Evolutionary conservation across 2,329 filamentous ascomycete species (phyloP).

Genomic region (Nothopassalora personata): DNA sequence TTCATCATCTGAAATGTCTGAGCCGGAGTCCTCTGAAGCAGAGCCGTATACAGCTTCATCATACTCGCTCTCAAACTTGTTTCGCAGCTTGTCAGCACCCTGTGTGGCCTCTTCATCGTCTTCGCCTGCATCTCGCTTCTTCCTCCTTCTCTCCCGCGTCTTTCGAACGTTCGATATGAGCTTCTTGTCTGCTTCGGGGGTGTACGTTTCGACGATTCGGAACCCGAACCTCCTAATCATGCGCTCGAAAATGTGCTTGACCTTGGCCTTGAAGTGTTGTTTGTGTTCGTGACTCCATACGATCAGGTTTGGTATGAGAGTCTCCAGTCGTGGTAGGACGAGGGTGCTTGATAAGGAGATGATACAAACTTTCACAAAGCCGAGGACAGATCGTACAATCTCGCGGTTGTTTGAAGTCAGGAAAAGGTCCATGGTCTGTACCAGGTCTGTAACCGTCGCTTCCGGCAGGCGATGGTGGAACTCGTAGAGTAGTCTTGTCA

Average conservation of each 20-base stretch:
- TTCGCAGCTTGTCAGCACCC: conserved; percentile 39
- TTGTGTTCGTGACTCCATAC: conserved; percentile 98
- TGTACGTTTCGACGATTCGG: conserved; percentile 70
- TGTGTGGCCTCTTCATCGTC: conserved; percentile 49
- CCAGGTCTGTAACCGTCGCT: conserved; percentile 71
- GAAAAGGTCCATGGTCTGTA: conserved; percentile 94
- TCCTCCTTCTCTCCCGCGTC: conserved; percentile 83
- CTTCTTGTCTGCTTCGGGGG: conserved; percentile 82
- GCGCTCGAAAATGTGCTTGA: conserved; percentile 95
- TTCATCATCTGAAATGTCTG: conserved; percentile 60
- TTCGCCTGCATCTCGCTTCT: conserved; percentile 67
- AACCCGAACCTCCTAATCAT: conserved; percentile 89
- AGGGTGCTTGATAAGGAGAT: conserved; percentile 76
- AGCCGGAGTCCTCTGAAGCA: conserved; percentile 49
- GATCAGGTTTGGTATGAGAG: conserved; percentile 83
- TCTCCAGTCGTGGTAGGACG: conserved; percentile 69
- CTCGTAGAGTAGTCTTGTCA: conserved; percentile 89
- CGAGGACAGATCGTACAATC: conserved; percentile 88
- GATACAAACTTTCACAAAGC: conserved; percentile 93
- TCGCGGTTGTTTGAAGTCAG: conserved; percentile 94
- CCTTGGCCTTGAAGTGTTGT: conserved; percentile 91
- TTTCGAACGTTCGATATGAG: conserved; percentile 92
- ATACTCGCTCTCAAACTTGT: conserved; percentile 84
- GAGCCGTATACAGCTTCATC: conserved; percentile 88
- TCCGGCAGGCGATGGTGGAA: conserved; percentile 68